Conservation (phyloP, 768 basidiomycete species). For the Phaeolepiota aurea region DNA sequence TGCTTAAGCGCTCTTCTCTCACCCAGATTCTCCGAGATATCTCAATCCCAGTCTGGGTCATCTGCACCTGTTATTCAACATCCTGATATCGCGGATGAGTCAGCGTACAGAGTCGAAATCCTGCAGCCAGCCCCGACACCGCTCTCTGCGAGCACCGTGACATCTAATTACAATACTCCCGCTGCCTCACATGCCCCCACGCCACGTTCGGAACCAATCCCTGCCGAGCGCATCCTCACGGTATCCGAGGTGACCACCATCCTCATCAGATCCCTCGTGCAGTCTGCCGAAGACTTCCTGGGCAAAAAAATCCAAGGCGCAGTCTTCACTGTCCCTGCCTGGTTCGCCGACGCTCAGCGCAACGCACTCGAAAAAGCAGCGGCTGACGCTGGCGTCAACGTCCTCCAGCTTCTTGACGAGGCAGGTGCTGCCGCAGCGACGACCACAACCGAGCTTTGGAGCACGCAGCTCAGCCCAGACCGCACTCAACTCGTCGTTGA, state of each 20-base stretch:
- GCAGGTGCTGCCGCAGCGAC: slow-evolving; percentile 66
- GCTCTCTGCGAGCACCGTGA: slow-evolving; percentile 36
- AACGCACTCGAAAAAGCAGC: slow-evolving; percentile 69
- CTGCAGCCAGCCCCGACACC: slow-evolving; percentile 73
- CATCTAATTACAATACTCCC: slow-evolving; percentile 49
- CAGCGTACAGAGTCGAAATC: slow-evolving; percentile 80
- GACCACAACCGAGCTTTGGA: slow-evolving; percentile 39
- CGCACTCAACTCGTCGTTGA: slow-evolving; percentile 78
- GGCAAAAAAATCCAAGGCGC: slow-evolving; percentile 72
- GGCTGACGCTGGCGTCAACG: slow-evolving; percentile 69
- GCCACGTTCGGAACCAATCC: slow-evolving; percentile 65
- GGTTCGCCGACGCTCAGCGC: slow-evolving; percentile 62
- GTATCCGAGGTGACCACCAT: slow-evolving; percentile 77
- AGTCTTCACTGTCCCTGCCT: slow-evolving; percentile 76
- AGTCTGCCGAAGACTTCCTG: slow-evolving; percentile 87
- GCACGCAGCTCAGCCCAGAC: slow-evolving; percentile 35
- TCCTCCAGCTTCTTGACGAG: slow-evolving; percentile 85
- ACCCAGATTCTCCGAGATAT: slow-evolving; percentile 66
- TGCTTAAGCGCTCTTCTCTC: background rate
- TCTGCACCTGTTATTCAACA: slow-evolving; percentile 76
- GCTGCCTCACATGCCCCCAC: slow-evolving; percentile 62
- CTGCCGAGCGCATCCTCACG: slow-evolving; percentile 63
- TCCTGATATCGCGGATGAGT: slow-evolving; percentile 57
- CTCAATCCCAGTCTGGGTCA: slow-evolving; percentile 38
- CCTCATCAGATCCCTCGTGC: slow-evolving; percentile 77